These are phyloP conservation scores for Kalmusia sp. DNA, from an alignment of 2,329 filamentous ascomycete genomes.

Conservation along the genomic window DNA sequence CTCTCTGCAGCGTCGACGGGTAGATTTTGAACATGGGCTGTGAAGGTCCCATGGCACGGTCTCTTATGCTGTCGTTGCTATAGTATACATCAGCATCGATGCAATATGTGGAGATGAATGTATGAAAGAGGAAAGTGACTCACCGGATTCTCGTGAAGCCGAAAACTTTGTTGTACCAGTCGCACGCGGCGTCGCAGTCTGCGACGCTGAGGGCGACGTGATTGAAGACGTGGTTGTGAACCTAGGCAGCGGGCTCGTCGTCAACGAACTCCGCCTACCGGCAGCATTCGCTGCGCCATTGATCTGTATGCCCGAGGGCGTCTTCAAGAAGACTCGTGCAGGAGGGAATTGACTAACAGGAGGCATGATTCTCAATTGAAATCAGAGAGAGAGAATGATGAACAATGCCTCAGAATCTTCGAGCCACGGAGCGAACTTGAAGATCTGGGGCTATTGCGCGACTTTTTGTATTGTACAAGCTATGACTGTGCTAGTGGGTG, in stretches of 20 bases:
- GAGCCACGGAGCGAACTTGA: neutral
- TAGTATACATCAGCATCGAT: too few relatives aligned
- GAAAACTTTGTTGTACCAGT: slow-evolving; percentile 34
- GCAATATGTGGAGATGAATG: too few relatives aligned
- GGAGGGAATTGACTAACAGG: slow-evolving; percentile 42
- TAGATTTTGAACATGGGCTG: slow-evolving; percentile 42
- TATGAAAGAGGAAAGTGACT: too few relatives aligned
- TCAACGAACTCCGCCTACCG: slow-evolving; percentile 19
- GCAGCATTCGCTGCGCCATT: neutral
- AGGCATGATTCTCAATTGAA: slow-evolving; percentile 40
- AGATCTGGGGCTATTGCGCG: too few relatives aligned
- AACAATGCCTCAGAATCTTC: neutral
- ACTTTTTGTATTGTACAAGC: neutral
- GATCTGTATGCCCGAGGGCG: neutral
- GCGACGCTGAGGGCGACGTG: slow-evolving; percentile 36
- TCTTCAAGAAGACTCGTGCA: slow-evolving; percentile 40
- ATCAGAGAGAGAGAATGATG: neutral
- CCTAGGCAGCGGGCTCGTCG: slow-evolving; percentile 12
- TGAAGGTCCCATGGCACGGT: neutral
- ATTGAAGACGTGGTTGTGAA: slow-evolving; percentile 6
- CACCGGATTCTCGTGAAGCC: slow-evolving; percentile 30
- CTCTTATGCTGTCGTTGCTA: slow-evolving; percentile 25
- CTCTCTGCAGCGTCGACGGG: slow-evolving; percentile 28
- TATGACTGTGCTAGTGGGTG: slow-evolving; percentile 1
- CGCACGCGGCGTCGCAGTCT: slow-evolving; percentile 29